Conservation (phyloP, 208 protist species). For the Wallacemonas sp. region DNA sequence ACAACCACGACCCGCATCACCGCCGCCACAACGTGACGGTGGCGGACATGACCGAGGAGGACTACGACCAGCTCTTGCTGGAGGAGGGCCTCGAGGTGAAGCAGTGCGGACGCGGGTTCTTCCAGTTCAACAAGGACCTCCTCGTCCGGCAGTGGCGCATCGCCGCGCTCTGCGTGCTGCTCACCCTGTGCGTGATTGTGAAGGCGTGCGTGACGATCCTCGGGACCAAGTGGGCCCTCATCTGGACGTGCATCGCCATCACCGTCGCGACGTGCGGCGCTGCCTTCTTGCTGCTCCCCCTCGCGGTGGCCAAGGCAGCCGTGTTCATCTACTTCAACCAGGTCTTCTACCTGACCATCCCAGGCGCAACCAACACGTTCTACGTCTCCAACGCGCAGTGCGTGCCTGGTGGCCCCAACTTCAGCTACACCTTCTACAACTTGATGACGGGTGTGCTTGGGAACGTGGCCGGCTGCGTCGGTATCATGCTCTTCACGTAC, state of each 20-base stretch:
- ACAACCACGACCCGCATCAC: too few species aligned
- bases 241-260: slow-evolving; percentile 31
- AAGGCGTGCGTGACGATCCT: slow-evolving; percentile 41
- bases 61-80: background rate
- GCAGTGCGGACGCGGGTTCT: slow-evolving; percentile 21
- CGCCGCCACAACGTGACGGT: too few species aligned
- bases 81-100: slow-evolving; percentile 10
- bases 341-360: slow-evolving; percentile 51
- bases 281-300: slow-evolving; percentile 33
- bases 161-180: slow-evolving; percentile 28
- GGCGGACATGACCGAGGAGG: slow-evolving; percentile 4
- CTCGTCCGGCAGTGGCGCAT: slow-evolving; percentile 33
- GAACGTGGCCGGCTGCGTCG: slow-evolving; percentile 48
- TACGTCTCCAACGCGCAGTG: slow-evolving; percentile 51
- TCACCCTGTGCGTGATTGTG: slow-evolving; percentile 34
- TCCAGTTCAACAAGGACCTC: slow-evolving; percentile 50
- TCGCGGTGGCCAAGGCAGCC: slow-evolving; percentile 29
- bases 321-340: slow-evolving; percentile 34
- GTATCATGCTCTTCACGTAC: slow-evolving; percentile 44
- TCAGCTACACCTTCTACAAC: slow-evolving; percentile 67
- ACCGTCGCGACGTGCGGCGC: slow-evolving; percentile 13
- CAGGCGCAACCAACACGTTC: slow-evolving; percentile 56
- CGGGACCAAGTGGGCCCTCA: slow-evolving; percentile 22
- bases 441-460: slow-evolving; percentile 37
- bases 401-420: slow-evolving; percentile 59